A percentile compares a stretch with the other conserved stretches of the same genome.
Evolutionary conservation across 768 basidiomycete genomes (phyloP).

Genomic region (Lactarius tabidus): DNA sequence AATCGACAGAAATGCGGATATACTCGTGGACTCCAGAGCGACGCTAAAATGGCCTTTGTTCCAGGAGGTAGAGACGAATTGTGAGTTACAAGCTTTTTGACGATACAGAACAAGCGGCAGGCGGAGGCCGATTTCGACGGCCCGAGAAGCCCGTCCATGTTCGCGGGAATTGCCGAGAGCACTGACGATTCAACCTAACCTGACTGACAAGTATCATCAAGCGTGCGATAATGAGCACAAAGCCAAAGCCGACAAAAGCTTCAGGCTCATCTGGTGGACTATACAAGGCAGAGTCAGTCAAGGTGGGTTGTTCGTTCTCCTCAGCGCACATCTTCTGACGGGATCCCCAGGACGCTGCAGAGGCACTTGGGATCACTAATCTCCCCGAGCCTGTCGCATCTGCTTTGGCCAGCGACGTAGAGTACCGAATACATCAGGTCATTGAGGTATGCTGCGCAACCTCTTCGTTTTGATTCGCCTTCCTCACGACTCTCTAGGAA

Average conservation of each 20-base stretch:
- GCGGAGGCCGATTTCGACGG: too few species aligned
- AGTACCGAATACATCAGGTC: slow-evolving; percentile 93
- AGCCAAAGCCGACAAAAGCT: slow-evolving; percentile 22
- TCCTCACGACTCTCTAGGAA: slow-evolving; percentile 51
- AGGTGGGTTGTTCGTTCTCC: slow-evolving; percentile 13
- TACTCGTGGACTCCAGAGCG: too few species aligned
- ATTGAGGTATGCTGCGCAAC: slow-evolving; percentile 59
- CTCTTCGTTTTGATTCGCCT: background rate
- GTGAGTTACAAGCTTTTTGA: background rate
- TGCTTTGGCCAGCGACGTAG: slow-evolving; percentile 90
- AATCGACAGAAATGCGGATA: too few species aligned
- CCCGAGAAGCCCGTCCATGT: background rate
- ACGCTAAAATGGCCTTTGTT: background rate
- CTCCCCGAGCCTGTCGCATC: slow-evolving; percentile 77
- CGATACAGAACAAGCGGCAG: too few species aligned
- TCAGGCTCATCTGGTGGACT: slow-evolving; percentile 19
- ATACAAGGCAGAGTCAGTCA: slow-evolving; percentile 26
- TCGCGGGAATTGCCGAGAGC: background rate
- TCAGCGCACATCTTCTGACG: background rate
- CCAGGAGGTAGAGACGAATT: too few species aligned
- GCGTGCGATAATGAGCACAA: slow-evolving; percentile 14
- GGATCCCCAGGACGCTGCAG: slow-evolving; percentile 75
- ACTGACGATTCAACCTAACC: background rate
- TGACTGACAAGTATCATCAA: background rate
- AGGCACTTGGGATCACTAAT: slow-evolving; percentile 71